phyloP scores from a whole-genome alignment of 306 rosid species.

The Quercus glauca region DNA sequence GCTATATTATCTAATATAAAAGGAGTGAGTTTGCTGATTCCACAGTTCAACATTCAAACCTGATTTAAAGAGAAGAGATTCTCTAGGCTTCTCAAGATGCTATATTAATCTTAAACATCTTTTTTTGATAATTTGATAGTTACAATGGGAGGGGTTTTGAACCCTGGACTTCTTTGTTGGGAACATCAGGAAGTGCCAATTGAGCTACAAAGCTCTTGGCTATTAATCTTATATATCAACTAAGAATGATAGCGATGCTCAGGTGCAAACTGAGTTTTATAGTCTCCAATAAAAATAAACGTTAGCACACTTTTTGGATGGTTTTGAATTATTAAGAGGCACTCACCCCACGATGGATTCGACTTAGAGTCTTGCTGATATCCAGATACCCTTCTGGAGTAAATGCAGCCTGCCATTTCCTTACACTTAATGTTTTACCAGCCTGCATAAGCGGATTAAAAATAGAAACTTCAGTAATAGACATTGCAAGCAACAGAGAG shows the following conservation, averaged over 20 bases:
- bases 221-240: not conserved
- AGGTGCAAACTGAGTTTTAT: slow-evolving; percentile 8
- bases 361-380: slow-evolving; percentile 77
- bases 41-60: not conserved
- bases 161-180: no score
- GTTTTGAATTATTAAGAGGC: slow-evolving; percentile 28
- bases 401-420: slow-evolving; percentile 94
- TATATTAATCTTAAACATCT: not conserved
- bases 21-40: not conserved
- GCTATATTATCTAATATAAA: not conserved
- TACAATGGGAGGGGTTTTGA: no score
- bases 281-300: not conserved
- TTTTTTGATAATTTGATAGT: no score
- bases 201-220: no score
- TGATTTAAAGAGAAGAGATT: not conserved
- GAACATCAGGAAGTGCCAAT: no score
- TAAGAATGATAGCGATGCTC: not conserved
- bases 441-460: slow-evolving; percentile 48
- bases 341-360: slow-evolving; percentile 87
- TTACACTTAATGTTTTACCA: slow-evolving; percentile 83
- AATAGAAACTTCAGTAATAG: slow-evolving; percentile 7
- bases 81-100: slow-evolving; percentile 6
- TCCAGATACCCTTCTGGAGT: slow-evolving; percentile 78
- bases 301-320: slow-evolving; percentile 16
- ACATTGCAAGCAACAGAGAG: slow-evolving; percentile 11